Evolutionary conservation across 495 filamentous ascomycete genomes (phyloP), one percentile per base, ranked within the genome.

Genomic region (Oleoguttula mirabilis): DNA sequence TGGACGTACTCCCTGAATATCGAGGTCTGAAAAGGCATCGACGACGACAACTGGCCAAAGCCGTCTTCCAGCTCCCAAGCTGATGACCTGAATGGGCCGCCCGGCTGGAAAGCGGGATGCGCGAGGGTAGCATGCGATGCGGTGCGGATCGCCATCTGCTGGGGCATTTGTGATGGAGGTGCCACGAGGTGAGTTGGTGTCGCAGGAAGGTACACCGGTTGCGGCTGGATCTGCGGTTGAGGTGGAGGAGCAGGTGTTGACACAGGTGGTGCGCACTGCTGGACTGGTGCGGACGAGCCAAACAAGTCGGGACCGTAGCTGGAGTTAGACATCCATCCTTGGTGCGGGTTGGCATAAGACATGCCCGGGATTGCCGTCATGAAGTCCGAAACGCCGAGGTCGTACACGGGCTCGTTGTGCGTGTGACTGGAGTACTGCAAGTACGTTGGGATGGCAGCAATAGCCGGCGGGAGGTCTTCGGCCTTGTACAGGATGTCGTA

Each of bases 401-500:
- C 36, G 31, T 42, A 32, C 2, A 33, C 38, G 21, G 47, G 42
- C 12, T 53, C 41, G 12, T 45, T 27, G 23, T 53, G 45, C 4
- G 45, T 16, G 7, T 40, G 43, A 23, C 39, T 43, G 36, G 52
- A 35, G 35, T 46, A 45, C 38, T 49, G 46, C 3, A 54, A 42
- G 25, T 49, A 49, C 3, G 42, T 50, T 12, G 41, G 36, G 4
- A 47, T 28, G 22, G 33, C 7, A 14, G 25, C 37, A 3, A 42
- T 35, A 12, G 34, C 15, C 10, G 39, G 42, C 6, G 43, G 49
- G 17, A 73, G 56, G 37, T 76, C 66, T 50, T 76, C 71, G 27
- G 58, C 53, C 52, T 75, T 82, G 66, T 98, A 98, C 14, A 96
- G 69, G 39, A 98, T 75, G 62, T 98, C 90, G 58, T 98, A 98